Conservation (phyloP, 345 rosid genomes). For the Eucalyptus marginata region DNA sequence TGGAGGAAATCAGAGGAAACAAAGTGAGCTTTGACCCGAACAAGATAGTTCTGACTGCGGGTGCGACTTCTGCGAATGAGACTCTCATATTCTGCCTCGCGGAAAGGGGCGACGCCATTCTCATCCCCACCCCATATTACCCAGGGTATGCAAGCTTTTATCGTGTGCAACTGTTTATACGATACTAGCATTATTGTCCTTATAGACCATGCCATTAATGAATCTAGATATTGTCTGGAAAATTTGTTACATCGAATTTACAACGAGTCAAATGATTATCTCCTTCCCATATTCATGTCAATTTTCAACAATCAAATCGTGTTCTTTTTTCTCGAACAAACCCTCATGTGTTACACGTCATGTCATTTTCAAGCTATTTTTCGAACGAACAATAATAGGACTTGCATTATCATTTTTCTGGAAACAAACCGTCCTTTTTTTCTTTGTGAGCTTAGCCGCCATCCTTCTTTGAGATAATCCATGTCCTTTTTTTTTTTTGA, state of each 20-base stretch:
- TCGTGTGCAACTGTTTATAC: not conserved
- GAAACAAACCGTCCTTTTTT: not conserved
- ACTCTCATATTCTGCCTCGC: constrained; percentile 81
- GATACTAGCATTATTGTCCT: not conserved
- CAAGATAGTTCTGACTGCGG: constrained; percentile 76
- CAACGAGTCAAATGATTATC: not conserved
- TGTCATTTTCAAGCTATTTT: not conserved
- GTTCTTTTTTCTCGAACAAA: not conserved
- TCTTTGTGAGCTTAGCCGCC: not conserved
- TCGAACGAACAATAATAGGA: not conserved
- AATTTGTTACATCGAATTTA: not conserved
- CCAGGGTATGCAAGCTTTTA: constrained; percentile 44
- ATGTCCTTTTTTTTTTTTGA: not conserved
- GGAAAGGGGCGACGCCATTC: constrained; percentile 84
- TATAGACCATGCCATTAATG: not conserved
- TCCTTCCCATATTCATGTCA: not conserved
- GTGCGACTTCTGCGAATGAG: constrained; percentile 93
- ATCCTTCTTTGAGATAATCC: not conserved
- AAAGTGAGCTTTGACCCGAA: constrained; percentile 52
- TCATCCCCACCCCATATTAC: constrained; percentile 85
- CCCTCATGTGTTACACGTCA: not conserved
- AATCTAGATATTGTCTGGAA: not conserved
- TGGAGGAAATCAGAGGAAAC: constrained; percentile 71
- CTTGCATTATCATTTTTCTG: not conserved
- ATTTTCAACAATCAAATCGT: not conserved